Evolutionary conservation across 2,329 filamentous ascomycete species (phyloP).

Genomic region (Grosmannia serpens): DNA sequence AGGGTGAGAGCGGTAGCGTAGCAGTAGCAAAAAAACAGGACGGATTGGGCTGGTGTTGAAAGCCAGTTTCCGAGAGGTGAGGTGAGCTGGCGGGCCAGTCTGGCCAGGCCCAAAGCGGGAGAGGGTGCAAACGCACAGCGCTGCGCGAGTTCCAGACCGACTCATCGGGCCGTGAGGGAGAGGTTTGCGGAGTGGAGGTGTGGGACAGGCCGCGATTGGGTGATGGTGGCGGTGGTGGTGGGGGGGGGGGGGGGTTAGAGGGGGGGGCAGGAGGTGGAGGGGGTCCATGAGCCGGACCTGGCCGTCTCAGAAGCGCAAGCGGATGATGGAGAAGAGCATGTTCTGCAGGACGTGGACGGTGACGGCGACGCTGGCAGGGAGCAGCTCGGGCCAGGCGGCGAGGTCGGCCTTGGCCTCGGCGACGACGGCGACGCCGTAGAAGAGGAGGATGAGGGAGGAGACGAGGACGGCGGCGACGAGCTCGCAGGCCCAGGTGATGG

Average conservation of each 20-base stretch:
- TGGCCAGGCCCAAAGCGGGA: background rate
- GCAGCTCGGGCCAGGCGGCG: conserved; percentile 53
- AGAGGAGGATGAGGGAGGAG: conserved; percentile 42
- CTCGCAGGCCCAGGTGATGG: conserved; percentile 57
- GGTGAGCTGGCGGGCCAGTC: background rate
- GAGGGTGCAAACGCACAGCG: too few relatives aligned
- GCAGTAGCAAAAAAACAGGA: too few relatives aligned
- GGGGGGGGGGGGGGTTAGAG: too few relatives aligned
- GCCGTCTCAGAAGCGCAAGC: conserved; percentile 41
- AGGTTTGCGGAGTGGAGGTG: background rate
- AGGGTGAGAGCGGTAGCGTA: background rate
- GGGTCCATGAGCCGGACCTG: background rate
- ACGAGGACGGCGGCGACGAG: conserved; percentile 50
- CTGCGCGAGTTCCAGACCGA: too few relatives aligned
- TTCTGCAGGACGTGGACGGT: conserved; percentile 60
- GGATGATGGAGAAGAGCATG: conserved; percentile 60
- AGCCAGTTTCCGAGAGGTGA: too few relatives aligned
- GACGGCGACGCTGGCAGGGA: conserved; percentile 54
- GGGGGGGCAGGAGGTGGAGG: too few relatives aligned
- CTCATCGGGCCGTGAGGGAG: background rate
- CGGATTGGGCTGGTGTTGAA: too few relatives aligned
- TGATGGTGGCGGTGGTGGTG: too few relatives aligned
- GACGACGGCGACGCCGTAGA: conserved; percentile 51
- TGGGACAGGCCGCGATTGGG: background rate
- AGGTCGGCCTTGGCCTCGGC: conserved; percentile 54